phyloP scores from a whole-genome alignment of 176 grass and related monocot genomes.

The Carex pumila region DNA sequence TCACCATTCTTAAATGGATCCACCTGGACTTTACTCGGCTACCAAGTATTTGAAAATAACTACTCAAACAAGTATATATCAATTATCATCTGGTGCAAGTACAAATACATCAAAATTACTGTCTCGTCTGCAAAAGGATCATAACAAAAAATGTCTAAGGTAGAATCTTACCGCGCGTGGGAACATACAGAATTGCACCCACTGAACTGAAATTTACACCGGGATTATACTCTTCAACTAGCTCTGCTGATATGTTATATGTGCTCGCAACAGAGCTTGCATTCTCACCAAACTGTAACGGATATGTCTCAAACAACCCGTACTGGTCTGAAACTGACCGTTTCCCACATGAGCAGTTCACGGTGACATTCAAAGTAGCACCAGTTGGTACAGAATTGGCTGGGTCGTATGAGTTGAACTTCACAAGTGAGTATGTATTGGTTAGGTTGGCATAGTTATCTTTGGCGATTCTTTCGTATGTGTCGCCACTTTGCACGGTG shows the following conservation, averaged over 20 bases:
- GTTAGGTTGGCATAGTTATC: slow-evolving; percentile 44
- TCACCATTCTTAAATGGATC: too few relatives aligned
- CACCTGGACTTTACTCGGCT: too few relatives aligned
- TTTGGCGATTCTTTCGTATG: slow-evolving; percentile 22
- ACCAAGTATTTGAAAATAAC: too few relatives aligned
- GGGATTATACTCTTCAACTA: slow-evolving; percentile 50
- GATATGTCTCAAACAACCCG: slow-evolving; percentile 65
- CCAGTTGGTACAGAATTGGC: slow-evolving; percentile 25
- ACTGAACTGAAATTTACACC: slow-evolving; percentile 29
- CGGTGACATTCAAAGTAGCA: slow-evolving; percentile 28
- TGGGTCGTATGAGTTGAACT: slow-evolving; percentile 31
- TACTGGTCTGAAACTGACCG: slow-evolving; percentile 21
- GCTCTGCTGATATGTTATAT: slow-evolving; percentile 16
- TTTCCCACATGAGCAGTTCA: slow-evolving; percentile 85
- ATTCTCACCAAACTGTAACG: slow-evolving; percentile 42
- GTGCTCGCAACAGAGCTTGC: slow-evolving; percentile 25
- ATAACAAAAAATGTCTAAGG: too few relatives aligned
- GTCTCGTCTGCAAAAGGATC: too few relatives aligned
- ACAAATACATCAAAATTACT: too few relatives aligned
- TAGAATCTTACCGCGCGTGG: slow-evolving; percentile 38
- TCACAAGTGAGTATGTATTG: slow-evolving; percentile 28
- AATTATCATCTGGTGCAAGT: too few relatives aligned
- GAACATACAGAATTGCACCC: slow-evolving; percentile 44
- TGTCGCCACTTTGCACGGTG: background rate
- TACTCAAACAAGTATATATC: too few relatives aligned